Conservation (phyloP, 176 grass and related monocot species). For the Cenchrus purpureus region DNA sequence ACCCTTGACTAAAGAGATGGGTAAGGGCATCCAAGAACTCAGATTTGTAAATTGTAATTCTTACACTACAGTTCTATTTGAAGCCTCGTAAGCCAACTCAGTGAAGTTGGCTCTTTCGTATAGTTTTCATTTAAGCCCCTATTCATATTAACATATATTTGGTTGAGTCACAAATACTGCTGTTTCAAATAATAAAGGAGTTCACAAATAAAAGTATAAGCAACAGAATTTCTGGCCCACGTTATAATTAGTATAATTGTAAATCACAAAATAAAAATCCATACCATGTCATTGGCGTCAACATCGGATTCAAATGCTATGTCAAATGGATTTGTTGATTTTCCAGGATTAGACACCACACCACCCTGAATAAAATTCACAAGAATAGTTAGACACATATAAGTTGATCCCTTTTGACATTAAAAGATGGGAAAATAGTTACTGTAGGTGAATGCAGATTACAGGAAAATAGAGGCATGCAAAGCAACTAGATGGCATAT, state of each 20-base stretch:
- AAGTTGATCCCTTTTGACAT: conserved; percentile 12
- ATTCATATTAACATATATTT: background rate
- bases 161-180: background rate
- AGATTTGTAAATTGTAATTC: background rate
- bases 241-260: background rate
- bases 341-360: conserved; percentile 50
- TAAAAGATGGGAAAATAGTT: background rate
- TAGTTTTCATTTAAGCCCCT: background rate
- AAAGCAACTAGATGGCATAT: background rate
- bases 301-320: conserved; percentile 64
- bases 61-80: background rate
- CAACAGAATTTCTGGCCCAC: conserved; percentile 6
- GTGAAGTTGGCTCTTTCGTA: background rate
- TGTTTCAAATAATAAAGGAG: conserved; percentile 1
- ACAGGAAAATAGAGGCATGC: background rate
- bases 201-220: background rate
- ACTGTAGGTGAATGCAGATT: background rate
- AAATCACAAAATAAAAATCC: background rate
- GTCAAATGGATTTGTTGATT: conserved; percentile 90
- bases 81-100: background rate
- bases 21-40: background rate
- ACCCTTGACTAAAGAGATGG: background rate
- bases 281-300: conserved; percentile 46
- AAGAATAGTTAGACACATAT: conserved; percentile 7
- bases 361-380: conserved; percentile 50